Base-by-base conservation (phyloP, 306 rosid species). In the Prunus mume region DNA sequence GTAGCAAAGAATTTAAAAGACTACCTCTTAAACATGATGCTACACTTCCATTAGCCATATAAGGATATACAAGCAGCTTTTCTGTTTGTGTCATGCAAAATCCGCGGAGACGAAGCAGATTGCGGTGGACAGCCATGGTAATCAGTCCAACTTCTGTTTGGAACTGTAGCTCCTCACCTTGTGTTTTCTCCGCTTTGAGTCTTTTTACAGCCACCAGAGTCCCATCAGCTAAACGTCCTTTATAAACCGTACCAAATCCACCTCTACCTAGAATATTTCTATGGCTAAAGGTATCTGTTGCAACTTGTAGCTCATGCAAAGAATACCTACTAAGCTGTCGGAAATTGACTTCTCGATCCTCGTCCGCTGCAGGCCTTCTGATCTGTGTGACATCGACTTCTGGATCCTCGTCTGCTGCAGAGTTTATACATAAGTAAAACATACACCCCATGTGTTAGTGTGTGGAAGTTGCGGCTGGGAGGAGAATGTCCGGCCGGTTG, bases 71-170 rank as follows among this genome's bases (percentile, higher is more conserved):
- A 76, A 95, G 96, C 86, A 95, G 61, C 81, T 97, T 92, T 76
- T 95, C 98, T 22, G 98, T 95, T 74, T 97, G 95, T 65, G 98
- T 95, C 98, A 92, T 90, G 84, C 98, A 95, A 84, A 95, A 95
- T 14, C 97, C 97, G 74, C 87, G 91, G 5, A 92, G 89, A 47
- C 97, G 95, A 75, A 95, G 97, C 73, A 95, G 83, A 87, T 95
- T 92, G 61, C 97, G 96, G 83, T 95, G 98, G 80, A 92, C 97
- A 49, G 98, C 97, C 97, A 92, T 88, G 86, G 97, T 90, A 76
- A 92, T 95, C 97, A 95, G 92, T 87, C 88, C 97, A 32, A 95
- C 97, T 83, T 95, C 98, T 47, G 93, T 92, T 86, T 90, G 98
- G 73, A 95, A 95, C 85, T 95, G 98, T 79, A 92, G 86, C 86